These are phyloP conservation scores for Fusarium buharicum DNA, from an alignment of 2,329 filamentous ascomycete species.

Conservation along the genomic window DNA sequence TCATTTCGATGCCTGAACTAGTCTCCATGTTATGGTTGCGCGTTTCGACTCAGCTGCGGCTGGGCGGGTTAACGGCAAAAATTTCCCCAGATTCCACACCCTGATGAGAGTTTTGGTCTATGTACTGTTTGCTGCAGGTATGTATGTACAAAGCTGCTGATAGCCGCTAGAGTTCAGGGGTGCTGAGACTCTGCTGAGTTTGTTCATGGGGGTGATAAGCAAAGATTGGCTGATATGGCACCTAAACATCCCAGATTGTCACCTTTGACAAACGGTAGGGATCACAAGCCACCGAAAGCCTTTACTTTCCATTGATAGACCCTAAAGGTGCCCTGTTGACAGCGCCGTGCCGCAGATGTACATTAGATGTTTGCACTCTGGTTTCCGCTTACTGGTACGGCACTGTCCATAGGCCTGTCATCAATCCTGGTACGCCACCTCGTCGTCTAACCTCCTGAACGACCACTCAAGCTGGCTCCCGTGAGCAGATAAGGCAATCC, in stretches of 20 bases:
- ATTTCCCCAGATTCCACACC: slow-evolving; percentile 41
- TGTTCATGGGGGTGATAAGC: slow-evolving; percentile 40
- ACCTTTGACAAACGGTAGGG: slow-evolving; percentile 28
- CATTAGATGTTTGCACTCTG: slow-evolving; percentile 8
- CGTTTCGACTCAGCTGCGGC: slow-evolving; percentile 14
- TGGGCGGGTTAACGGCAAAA: slow-evolving; percentile 32
- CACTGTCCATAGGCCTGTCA: slow-evolving; percentile 15
- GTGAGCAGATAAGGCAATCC: slow-evolving; percentile 44
- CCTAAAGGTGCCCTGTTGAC: slow-evolving; percentile 16
- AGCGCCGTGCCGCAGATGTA: slow-evolving; percentile 1
- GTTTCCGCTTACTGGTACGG: slow-evolving; percentile 18
- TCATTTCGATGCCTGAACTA: background rate
- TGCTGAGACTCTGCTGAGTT: slow-evolving; percentile 17
- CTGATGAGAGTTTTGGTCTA: slow-evolving; percentile 23
- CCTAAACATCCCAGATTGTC: slow-evolving; percentile 1
- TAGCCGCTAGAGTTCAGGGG: slow-evolving; percentile 26
- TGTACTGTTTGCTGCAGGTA: background rate
- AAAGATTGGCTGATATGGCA: slow-evolving; percentile 34
- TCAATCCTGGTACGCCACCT: slow-evolving; percentile 35
- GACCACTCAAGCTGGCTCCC: slow-evolving; percentile 25
- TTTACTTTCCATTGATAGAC: slow-evolving; percentile 13
- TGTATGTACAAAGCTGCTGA: slow-evolving; percentile 9
- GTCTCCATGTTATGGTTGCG: slow-evolving; percentile 6
- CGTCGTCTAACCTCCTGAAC: slow-evolving; percentile 17
- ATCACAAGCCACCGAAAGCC: slow-evolving; percentile 29